These are phyloP conservation scores for Colletotrichum trifolii DNA, from an alignment of 2,329 filamentous ascomycete genomes.

Conservation along the genomic window DNA sequence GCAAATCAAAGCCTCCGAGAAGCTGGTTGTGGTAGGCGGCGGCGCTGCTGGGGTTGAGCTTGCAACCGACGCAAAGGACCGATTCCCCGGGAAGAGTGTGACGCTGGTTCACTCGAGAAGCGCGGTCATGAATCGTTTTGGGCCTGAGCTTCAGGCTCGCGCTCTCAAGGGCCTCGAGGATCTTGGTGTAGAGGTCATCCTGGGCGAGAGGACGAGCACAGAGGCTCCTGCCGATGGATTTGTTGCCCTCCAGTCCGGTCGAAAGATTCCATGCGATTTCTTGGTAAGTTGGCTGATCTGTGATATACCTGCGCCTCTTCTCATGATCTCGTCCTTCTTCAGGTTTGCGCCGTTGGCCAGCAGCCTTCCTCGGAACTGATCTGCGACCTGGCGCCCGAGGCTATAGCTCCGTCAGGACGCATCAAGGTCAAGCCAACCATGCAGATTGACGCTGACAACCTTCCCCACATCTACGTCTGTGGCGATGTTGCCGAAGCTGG, in stretches of 20 bases:
- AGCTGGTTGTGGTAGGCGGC: conserved; percentile 65
- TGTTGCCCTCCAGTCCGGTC: conserved; percentile 58
- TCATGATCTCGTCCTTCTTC: neutral
- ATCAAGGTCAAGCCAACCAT: conserved; percentile 67
- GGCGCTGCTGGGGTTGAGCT: conserved; percentile 72
- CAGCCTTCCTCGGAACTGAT: conserved; percentile 65
- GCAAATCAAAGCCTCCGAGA: conserved; percentile 53
- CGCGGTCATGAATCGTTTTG: conserved; percentile 64
- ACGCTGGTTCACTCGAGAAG: conserved; percentile 67
- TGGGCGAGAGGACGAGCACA: conserved; percentile 58
- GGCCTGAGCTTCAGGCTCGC: conserved; percentile 52
- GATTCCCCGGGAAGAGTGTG: conserved; percentile 66
- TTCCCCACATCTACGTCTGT: conserved; percentile 68
- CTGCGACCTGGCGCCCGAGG: conserved; percentile 51
- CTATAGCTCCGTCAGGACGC: conserved; percentile 59
- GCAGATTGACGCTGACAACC: conserved; percentile 61
- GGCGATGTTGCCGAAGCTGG: conserved; percentile 71
- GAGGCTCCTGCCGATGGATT: conserved; percentile 49
- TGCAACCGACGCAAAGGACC: conserved; percentile 67
- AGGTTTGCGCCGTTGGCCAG: conserved; percentile 72
- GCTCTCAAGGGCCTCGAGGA: conserved; percentile 55
- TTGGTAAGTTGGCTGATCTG: conserved; percentile 51
- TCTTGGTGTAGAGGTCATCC: conserved; percentile 61
- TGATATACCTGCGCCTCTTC: neutral
- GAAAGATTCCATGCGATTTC: conserved; percentile 59